phyloP scores from a whole-genome alignment of 106 monocot genomes.

The Cymbidium sinense region DNA sequence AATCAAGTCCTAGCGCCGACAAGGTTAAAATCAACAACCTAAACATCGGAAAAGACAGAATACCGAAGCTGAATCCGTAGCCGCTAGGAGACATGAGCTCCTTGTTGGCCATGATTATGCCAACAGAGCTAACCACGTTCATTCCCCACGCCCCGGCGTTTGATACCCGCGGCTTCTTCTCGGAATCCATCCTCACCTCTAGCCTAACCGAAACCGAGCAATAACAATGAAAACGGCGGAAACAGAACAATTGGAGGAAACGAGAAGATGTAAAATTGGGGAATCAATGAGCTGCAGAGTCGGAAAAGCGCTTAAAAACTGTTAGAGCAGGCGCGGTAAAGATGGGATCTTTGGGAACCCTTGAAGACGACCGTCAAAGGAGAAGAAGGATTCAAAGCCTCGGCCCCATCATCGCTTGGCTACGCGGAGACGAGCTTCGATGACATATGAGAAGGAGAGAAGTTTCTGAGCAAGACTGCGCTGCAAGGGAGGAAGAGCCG shows the following conservation, averaged over 20 bases:
- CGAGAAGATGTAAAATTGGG: neutral
- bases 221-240: neutral
- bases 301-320: neutral
- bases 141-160: conserved; percentile 71
- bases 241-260: neutral
- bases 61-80: conserved; percentile 82
- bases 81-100: conserved; percentile 76
- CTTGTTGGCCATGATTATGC: conserved; percentile 87
- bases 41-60: neutral
- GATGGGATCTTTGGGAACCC: neutral
- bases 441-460: neutral
- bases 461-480: conserved; percentile 4
- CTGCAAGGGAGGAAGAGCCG: neutral
- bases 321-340: neutral
- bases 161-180: conserved; percentile 70
- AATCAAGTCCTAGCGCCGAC: neutral
- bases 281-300: neutral
- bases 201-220: neutral
- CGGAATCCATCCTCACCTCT: conserved; percentile 42
- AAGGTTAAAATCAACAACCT: neutral
- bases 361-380: neutral
- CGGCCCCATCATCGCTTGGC: neutral
- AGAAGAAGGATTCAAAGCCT: conserved; percentile 5
- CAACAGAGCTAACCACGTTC: conserved; percentile 83
- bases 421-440: neutral